Evolutionary conservation across 2,329 filamentous ascomycete genomes (phyloP).

Genomic region (Aspergillus calidoustus): DNA sequence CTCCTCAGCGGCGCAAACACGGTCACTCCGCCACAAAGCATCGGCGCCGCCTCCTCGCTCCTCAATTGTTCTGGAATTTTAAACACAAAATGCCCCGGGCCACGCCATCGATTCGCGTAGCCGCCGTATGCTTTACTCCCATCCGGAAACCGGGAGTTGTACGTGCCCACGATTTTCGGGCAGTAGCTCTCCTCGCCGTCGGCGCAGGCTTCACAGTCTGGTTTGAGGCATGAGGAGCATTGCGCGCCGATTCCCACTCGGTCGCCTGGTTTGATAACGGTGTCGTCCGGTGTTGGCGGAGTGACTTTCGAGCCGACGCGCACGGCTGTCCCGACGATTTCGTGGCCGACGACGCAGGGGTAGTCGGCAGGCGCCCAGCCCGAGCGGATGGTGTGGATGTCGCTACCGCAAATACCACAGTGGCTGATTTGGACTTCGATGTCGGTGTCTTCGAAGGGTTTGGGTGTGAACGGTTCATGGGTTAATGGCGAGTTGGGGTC

Average conservation of each 20-base stretch:
- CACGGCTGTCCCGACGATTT: slow-evolving; percentile 65
- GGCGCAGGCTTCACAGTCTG: slow-evolving; percentile 48
- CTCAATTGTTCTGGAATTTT: slow-evolving; percentile 58
- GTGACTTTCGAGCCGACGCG: slow-evolving; percentile 54
- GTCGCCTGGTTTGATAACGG: slow-evolving; percentile 62
- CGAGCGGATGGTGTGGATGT: slow-evolving; percentile 63
- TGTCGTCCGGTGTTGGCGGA: slow-evolving; percentile 30
- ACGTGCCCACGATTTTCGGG: slow-evolving; percentile 41
- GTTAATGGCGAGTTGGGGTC: slow-evolving; percentile 37
- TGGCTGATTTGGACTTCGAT: slow-evolving; percentile 69
- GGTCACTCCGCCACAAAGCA: slow-evolving; percentile 79
- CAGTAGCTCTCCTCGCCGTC: slow-evolving; percentile 48
- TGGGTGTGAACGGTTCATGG: slow-evolving; percentile 44
- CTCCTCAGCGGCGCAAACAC: slow-evolving; percentile 71
- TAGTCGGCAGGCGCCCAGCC: slow-evolving; percentile 50
- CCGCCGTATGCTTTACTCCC: slow-evolving; percentile 55
- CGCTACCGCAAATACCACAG: slow-evolving; percentile 69
- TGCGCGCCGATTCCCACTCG: slow-evolving; percentile 68
- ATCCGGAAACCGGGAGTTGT: slow-evolving; percentile 42
- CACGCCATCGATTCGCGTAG: slow-evolving; percentile 61
- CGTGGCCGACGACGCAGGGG: slow-evolving; percentile 64
- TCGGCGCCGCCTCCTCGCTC: slow-evolving; percentile 63
- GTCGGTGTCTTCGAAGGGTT: slow-evolving; percentile 61
- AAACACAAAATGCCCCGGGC: slow-evolving; percentile 62
- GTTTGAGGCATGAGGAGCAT: slow-evolving; percentile 56